Conservation (phyloP, 228 moss, liverwort and hornwort species). For the Sphagnum magellanicum region DNA sequence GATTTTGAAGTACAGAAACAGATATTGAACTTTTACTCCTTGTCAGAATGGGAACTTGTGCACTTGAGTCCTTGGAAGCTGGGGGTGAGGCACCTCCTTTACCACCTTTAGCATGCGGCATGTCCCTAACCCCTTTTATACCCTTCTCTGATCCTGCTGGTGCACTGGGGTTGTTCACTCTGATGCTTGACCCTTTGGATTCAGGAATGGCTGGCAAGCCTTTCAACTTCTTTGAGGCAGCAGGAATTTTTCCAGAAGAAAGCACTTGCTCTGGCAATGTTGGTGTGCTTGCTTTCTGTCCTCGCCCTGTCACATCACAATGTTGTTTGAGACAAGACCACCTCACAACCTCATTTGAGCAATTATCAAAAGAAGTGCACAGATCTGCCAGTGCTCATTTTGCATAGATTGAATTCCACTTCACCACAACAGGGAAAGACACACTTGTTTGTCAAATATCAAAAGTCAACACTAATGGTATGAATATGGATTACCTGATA, state of each 20-base stretch:
- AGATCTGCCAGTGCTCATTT: too few relatives aligned
- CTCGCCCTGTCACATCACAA: slow-evolving; percentile 20
- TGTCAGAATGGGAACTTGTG: slow-evolving; percentile 1
- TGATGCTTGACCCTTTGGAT: slow-evolving; percentile 23
- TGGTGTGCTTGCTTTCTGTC: slow-evolving; percentile 18
- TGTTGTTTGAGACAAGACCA: too few relatives aligned
- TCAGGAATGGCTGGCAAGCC: slow-evolving; percentile 29
- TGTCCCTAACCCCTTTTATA: slow-evolving; percentile 36
- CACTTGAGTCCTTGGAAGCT: slow-evolving; percentile 3
- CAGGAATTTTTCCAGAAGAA: slow-evolving; percentile 14
- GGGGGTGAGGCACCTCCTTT: slow-evolving; percentile 3
- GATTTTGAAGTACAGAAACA: slow-evolving; percentile 20
- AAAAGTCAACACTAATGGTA: too few relatives aligned
- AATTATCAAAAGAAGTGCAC: too few relatives aligned
- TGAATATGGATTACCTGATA: slow-evolving; percentile 47
- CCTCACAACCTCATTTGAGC: too few relatives aligned
- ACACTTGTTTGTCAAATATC: too few relatives aligned
- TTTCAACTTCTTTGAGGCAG: slow-evolving; percentile 13
- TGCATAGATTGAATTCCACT: too few relatives aligned
- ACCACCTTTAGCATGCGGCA: slow-evolving; percentile 27
- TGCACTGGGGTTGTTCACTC: slow-evolving; percentile 10
- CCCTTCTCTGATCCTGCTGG: slow-evolving; percentile 9
- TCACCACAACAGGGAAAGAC: too few relatives aligned
- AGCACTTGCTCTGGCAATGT: slow-evolving; percentile 20
- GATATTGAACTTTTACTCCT: slow-evolving; percentile 42